phyloP scores from a whole-genome alignment of 176 grass and related monocot species.

The Triticum timopheevii region DNA sequence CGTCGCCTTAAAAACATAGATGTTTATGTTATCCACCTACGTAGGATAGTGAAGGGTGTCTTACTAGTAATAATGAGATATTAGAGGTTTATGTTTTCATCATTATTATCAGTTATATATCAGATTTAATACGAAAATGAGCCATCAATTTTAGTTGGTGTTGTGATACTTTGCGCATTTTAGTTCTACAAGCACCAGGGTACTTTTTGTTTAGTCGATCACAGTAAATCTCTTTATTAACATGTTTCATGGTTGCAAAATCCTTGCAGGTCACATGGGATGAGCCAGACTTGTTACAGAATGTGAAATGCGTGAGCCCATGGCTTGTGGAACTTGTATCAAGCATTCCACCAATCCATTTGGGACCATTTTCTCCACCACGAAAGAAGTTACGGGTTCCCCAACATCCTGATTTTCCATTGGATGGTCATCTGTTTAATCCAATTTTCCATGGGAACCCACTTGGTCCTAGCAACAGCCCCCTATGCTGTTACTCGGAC shows the following conservation, averaged over 20 bases:
- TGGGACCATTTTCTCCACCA: slow-evolving; percentile 63
- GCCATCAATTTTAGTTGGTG: slow-evolving; percentile 1
- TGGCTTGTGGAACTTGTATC: slow-evolving; percentile 79
- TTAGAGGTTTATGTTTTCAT: not conserved
- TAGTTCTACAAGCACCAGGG: not conserved
- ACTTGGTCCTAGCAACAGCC: slow-evolving; percentile 59
- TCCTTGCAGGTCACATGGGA: slow-evolving; percentile 77
- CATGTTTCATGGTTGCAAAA: not conserved
- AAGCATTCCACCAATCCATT: slow-evolving; percentile 66
- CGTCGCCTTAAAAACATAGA: no score
- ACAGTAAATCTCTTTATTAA: not conserved
- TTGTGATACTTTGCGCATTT: not conserved
- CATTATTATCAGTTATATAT: not conserved
- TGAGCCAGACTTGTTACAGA: slow-evolving; percentile 80
- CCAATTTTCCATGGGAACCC: slow-evolving; percentile 65
- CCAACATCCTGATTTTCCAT: slow-evolving; percentile 56
- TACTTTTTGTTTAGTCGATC: not conserved
- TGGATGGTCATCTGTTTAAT: slow-evolving; percentile 58
- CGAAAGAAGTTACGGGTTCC: slow-evolving; percentile 68
- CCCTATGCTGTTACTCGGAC: slow-evolving; percentile 61
- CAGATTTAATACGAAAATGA: not conserved
- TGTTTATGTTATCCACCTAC: not conserved
- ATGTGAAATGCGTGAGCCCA: slow-evolving; percentile 73
- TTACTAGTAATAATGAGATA: not conserved
- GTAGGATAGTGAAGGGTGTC: not conserved